Evolutionary conservation across 257 asterid species (phyloP).

Genomic region (Solanum pinnatisectum): DNA sequence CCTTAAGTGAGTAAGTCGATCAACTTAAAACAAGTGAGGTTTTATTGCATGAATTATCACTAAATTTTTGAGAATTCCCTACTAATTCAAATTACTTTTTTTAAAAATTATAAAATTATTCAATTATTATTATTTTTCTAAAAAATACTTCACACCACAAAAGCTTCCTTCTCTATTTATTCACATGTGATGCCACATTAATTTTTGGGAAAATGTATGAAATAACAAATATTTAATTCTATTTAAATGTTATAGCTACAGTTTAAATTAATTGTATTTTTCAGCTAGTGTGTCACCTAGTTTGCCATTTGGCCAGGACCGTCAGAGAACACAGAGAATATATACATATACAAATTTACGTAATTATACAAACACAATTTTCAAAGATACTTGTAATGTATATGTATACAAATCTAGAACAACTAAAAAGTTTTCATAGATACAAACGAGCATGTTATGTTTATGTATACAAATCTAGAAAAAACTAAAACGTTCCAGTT

Average conservation of each 20-base stretch:
- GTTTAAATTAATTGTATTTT: too few species aligned
- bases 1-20: too few species aligned
- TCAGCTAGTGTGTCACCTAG: background rate
- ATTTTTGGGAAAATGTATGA: background rate
- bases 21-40: too few species aligned
- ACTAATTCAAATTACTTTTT: background rate
- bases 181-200: background rate
- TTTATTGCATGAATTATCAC: background rate
- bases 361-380: background rate
- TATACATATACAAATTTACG: background rate
- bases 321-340: background rate
- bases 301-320: background rate
- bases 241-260: background rate
- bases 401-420: background rate
- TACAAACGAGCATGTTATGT: background rate
- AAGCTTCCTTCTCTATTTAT: background rate
- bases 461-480: too few species aligned
- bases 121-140: too few species aligned
- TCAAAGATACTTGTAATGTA: background rate
- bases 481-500: background rate
- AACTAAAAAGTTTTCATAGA: too few species aligned
- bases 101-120: too few species aligned
- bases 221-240: too few species aligned
- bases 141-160: background rate
- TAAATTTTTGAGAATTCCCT: background rate